phyloP scores from a whole-genome alignment of 257 asterid genomes.

The Petunia secreta region DNA sequence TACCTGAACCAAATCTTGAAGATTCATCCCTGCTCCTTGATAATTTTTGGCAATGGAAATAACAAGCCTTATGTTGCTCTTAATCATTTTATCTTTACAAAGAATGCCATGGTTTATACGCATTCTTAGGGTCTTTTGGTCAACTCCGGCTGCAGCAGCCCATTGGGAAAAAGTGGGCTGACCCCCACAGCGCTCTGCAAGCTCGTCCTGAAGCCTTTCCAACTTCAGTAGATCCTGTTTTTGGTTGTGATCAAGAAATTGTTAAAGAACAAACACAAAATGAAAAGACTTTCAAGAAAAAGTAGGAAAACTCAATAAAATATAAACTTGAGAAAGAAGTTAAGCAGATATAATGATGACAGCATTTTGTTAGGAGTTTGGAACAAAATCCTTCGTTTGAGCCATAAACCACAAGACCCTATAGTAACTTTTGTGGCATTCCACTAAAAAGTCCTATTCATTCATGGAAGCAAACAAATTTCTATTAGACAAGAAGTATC shows the following conservation, averaged over 20 bases:
- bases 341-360: neutral
- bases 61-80: conserved; percentile 89
- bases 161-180: conserved; percentile 74
- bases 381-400: neutral
- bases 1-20: conserved; percentile 97
- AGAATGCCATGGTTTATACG: conserved; percentile 63
- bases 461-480: neutral
- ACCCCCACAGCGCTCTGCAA: conserved; percentile 57
- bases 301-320: neutral
- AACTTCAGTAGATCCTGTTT: conserved; percentile 71
- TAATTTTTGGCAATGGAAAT: conserved; percentile 88
- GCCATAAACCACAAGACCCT: neutral
- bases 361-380: neutral
- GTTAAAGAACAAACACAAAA: conserved; percentile 27
- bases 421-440: neutral
- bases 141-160: conserved; percentile 93
- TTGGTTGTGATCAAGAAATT: neutral
- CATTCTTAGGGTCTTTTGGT: conserved; percentile 70
- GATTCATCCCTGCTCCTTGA: conserved; percentile 91
- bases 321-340: neutral
- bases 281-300: neutral
- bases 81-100: conserved; percentile 88
- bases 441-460: neutral
- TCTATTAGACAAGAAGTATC: neutral
- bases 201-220: conserved; percentile 79